Base-by-base conservation (phyloP, 495 filamentous ascomycete genomes). In the Penicillium bialowiezense region DNA sequence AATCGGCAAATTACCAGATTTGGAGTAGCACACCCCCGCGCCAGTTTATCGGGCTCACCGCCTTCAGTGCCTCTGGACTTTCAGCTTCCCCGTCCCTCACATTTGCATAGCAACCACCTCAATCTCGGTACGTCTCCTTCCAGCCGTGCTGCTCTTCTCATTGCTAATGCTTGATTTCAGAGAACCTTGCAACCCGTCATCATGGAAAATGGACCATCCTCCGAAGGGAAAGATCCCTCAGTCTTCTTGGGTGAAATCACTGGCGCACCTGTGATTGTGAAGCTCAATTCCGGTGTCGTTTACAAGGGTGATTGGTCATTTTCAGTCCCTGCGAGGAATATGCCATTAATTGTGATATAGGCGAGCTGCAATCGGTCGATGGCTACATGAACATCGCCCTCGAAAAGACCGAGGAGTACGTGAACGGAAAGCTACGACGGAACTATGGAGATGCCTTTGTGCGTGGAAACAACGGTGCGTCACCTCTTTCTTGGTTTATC, bases 331-430 rank as follows among this genome's bases (percentile, higher is more conserved):
- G 9, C 24, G 31, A 12, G 12, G 17, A 1, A 10, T n/a, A 24
- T 3, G 20, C 12, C 40, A 17, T 39, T 67, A 50, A 59, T 36
- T 12, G 5, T 0, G 6, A 7, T 39, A 7, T 41, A 96, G 91
- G 91, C 31, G 88, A 95, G 60, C 78, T 96, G n/a, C 90, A 96
- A 59, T 95, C 90, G 0, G 91, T 97, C 35, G 93, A 98, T 64
- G 95, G 95, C 32, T 98, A 97, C 64, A 97, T 98, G 93, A 97
- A 98, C 67, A 95, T 98, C 55, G 90, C 93, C 15, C 79, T 98
- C 3, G 93, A 97, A 64, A 91, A 95, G 67, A 92, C 90, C 0
- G 86, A 90, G 52, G 95, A 98, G 71, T 90, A 83, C 59, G 86
- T 93, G 41, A 84, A 91, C 62, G 95, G 92, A 20, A 82, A 81